A percentile compares a stretch with the other conserved stretches of the same genome.
These are phyloP conservation scores for Solanum arcanum DNA, from an alignment of 257 asterid genomes.

Conservation along the genomic window DNA sequence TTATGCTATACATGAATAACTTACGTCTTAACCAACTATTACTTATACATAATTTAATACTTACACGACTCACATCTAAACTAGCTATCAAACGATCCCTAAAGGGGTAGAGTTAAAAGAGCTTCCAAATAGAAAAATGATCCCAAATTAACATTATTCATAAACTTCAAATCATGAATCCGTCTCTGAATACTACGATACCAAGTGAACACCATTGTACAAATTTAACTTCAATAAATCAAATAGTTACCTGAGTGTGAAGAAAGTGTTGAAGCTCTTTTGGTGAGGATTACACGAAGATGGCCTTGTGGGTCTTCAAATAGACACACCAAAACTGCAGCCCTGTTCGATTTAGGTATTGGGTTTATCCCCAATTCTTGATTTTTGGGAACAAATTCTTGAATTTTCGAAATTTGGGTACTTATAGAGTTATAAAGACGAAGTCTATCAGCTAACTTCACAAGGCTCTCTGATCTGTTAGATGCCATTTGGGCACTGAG, in stretches of 20 bases:
- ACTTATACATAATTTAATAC: neutral
- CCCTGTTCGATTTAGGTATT: slow-evolving; percentile 10
- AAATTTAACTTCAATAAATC: neutral
- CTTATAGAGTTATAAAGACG: slow-evolving; percentile 8
- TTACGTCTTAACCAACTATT: neutral
- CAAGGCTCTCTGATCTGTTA: slow-evolving; percentile 27
- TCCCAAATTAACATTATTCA: neutral
- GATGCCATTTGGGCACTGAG: slow-evolving; percentile 13
- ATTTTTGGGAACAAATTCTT: neutral
- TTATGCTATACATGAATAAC: neutral
- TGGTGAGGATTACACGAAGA: slow-evolving; percentile 67
- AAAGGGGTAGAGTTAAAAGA: neutral
- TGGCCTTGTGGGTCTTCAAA: slow-evolving; percentile 46
- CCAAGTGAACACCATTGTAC: neutral
- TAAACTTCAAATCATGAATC: neutral
- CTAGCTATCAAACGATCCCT: neutral
- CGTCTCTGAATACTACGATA: neutral
- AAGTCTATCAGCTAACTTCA: slow-evolving; percentile 29
- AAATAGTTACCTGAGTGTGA: slow-evolving; percentile 48
- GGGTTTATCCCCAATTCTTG: neutral
- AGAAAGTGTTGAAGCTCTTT: slow-evolving; percentile 55
- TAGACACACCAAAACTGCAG: slow-evolving; percentile 71
- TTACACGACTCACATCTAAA: neutral
- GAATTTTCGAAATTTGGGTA: neutral
- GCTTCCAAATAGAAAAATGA: neutral